Percentiles rank a stretch among this genome's conserved stretches.
These are phyloP conservation scores for Dendrobium catenatum DNA, from an alignment of 106 monocot genomes.

Conservation along the genomic window DNA sequence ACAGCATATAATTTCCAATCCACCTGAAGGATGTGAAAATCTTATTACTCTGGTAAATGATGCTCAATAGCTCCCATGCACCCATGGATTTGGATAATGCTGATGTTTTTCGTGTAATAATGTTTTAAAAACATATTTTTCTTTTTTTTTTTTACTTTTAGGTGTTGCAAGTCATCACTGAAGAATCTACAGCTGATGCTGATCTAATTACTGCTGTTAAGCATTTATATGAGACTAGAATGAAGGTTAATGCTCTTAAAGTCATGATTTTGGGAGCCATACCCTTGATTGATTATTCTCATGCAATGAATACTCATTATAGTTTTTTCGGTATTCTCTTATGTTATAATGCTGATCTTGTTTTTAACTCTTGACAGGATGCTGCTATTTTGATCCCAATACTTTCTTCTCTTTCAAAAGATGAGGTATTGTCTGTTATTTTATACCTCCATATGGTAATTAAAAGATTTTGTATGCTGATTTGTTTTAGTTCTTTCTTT, in stretches of 20 bases:
- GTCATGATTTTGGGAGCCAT: background rate
- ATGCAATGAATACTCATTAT: background rate
- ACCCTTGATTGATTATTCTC: background rate
- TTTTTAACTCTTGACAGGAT: constrained; percentile 51
- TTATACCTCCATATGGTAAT: background rate
- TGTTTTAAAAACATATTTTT: constrained; percentile 1
- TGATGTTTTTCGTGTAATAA: background rate
- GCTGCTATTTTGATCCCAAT: constrained; percentile 89
- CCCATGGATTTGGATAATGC: background rate
- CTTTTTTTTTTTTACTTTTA: constrained; percentile 13
- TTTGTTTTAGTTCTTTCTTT: background rate
- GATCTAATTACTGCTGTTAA: constrained; percentile 79
- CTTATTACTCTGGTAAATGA: constrained; percentile 66
- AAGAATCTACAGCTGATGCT: constrained; percentile 66
- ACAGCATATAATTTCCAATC: constrained; percentile 64
- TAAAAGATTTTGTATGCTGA: background rate
- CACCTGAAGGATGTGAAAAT: constrained; percentile 82
- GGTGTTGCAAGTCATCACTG: constrained; percentile 79
- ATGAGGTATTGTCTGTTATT: constrained; percentile 56
- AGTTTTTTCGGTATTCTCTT: background rate
- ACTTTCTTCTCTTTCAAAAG: constrained; percentile 87
- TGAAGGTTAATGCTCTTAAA: constrained; percentile 51
- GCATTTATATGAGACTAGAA: constrained; percentile 75
- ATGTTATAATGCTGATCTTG: background rate
- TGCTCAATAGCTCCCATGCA: background rate